Conservation (phyloP, 352 stramenopile genomes). For the Thalassiosira hispida region DNA sequence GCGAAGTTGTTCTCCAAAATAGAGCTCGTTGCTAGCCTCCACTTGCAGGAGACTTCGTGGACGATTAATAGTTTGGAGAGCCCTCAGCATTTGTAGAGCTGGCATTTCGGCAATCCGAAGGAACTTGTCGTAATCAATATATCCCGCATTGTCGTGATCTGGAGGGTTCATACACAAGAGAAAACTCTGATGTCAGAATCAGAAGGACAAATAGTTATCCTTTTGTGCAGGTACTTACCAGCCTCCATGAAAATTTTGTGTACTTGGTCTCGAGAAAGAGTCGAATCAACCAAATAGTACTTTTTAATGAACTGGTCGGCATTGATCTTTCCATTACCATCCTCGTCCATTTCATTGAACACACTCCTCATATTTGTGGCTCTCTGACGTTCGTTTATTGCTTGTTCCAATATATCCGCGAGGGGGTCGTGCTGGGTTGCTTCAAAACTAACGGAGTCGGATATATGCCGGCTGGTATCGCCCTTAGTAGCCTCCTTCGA, state of each 20-base stretch:
- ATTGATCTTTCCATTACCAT: constrained; percentile 59
- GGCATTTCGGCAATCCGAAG: constrained; percentile 44
- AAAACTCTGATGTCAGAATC: too few species aligned
- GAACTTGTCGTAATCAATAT: constrained; percentile 65
- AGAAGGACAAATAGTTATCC: too few species aligned
- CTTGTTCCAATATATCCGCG: too few species aligned
- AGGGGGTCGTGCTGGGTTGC: too few species aligned
- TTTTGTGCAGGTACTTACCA: constrained; percentile 46
- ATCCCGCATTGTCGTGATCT: constrained; percentile 44
- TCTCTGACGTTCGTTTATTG: too few species aligned
- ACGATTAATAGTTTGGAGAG: constrained; percentile 59
- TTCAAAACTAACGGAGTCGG: too few species aligned
- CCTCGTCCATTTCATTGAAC: constrained; percentile 69
- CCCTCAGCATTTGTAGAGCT: constrained; percentile 33
- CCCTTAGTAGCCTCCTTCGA: too few species aligned
- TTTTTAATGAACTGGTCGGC: constrained; percentile 67
- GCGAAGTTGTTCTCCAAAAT: constrained; percentile 74
- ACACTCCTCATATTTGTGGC: constrained; percentile 54
- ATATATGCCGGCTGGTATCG: too few species aligned
- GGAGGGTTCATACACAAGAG: too few species aligned
- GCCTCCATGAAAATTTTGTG: constrained; percentile 60
- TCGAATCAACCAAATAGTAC: constrained; percentile 46
- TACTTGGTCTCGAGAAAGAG: constrained; percentile 45
- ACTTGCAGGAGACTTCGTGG: constrained; percentile 68
- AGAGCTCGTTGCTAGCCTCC: constrained; percentile 62